Conservation (phyloP, 1,284 basidiomycete genomes). For the Vanrija humicola region DNA sequence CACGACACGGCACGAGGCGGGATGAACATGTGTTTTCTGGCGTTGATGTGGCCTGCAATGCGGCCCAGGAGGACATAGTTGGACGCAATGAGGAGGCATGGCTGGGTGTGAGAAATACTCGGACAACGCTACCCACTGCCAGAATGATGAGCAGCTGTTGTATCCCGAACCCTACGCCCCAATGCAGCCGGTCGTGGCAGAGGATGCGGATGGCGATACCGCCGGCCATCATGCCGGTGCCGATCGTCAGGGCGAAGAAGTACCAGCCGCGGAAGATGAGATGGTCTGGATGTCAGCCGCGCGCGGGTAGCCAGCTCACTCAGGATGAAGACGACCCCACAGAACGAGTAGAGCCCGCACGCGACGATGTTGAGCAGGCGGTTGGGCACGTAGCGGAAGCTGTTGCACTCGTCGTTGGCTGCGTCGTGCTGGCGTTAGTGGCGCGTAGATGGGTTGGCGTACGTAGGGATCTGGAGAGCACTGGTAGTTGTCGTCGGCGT, state of each 20-base stretch:
- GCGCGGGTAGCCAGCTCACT: slow-evolving; percentile 9
- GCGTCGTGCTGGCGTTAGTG: not conserved
- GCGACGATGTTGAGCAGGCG: slow-evolving; percentile 58
- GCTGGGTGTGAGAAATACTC: slow-evolving; percentile 41
- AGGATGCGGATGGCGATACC: not conserved
- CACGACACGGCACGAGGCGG: slow-evolving; percentile 26
- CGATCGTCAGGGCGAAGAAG: not conserved
- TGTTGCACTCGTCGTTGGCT: slow-evolving; percentile 27
- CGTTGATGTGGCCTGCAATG: slow-evolving; percentile 57
- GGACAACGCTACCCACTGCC: not conserved
- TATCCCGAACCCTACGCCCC: not conserved
- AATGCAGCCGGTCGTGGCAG: not conserved
- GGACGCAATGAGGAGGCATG: slow-evolving; percentile 69
- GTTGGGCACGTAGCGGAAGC: slow-evolving; percentile 58
- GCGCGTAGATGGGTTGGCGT: slow-evolving; percentile 51
- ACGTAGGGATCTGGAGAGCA: slow-evolving; percentile 54
- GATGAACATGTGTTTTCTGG: slow-evolving; percentile 48
- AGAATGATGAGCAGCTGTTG: not conserved
- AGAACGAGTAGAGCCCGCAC: slow-evolving; percentile 54
- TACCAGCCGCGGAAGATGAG: not conserved
- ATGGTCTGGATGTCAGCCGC: not conserved
- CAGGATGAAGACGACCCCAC: slow-evolving; percentile 57
- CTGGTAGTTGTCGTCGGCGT: too few relatives aligned
- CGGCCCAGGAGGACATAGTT: slow-evolving; percentile 66
- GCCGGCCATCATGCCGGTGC: not conserved